Evolutionary conservation across 1,139 yeast species (phyloP).

Genomic region (Yamadazyma atlantica): DNA sequence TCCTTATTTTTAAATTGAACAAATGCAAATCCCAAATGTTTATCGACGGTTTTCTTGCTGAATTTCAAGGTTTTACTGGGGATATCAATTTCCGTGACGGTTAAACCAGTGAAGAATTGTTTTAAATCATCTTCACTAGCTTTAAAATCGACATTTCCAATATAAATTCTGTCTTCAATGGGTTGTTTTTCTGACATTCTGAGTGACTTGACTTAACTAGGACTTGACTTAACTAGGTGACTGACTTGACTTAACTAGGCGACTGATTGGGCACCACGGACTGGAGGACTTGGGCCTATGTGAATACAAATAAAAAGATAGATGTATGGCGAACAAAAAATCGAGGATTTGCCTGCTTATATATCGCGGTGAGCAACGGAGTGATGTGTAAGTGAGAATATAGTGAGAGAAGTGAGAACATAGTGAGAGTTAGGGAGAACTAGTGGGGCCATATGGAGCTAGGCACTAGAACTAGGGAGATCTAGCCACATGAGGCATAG

Average conservation of each 20-base stretch:
- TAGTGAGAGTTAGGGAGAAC: too few species aligned
- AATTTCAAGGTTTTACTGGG: constrained; percentile 38
- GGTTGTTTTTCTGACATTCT: constrained; percentile 29
- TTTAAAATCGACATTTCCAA: constrained; percentile 52
- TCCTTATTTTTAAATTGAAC: constrained; percentile 49
- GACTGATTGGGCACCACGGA: too few species aligned
- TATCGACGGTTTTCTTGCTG: constrained; percentile 32
- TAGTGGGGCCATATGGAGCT: neutral
- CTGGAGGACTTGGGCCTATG: too few species aligned
- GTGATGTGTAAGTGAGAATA: neutral
- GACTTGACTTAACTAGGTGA: too few species aligned
- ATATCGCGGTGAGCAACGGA: neutral
- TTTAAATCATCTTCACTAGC: constrained; percentile 54
- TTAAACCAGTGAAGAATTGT: constrained; percentile 38
- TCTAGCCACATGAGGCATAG: too few species aligned
- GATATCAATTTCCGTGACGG: constrained; percentile 40
- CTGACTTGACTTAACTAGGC: too few species aligned
- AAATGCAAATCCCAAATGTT: constrained; percentile 55
- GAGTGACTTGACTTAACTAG: constrained; percentile 16
- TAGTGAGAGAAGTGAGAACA: neutral
- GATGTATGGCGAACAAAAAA: neutral
- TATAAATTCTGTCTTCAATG: constrained; percentile 46
- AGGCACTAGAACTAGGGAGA: neutral
- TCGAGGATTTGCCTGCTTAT: neutral
- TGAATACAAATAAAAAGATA: too few species aligned